Conservation (phyloP, 2,329 filamentous ascomycete genomes). For the Beauveria brongniartii region DNA sequence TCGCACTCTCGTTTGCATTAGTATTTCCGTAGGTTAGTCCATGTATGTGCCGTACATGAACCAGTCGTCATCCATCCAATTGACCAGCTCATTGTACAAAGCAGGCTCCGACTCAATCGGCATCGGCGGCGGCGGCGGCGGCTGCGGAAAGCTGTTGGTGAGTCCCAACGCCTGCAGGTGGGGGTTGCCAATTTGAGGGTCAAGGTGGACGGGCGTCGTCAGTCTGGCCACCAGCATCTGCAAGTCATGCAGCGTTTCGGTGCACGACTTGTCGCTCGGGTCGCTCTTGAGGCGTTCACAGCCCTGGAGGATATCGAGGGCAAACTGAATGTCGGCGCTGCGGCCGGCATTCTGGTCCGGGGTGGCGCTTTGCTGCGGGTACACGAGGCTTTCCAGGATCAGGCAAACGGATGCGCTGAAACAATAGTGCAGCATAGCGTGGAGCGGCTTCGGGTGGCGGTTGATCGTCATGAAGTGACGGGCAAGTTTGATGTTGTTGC, state of each 20-base stretch:
- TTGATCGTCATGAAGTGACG: constrained; percentile 30
- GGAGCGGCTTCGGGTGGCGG: constrained; percentile 31
- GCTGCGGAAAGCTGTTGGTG: constrained; percentile 7
- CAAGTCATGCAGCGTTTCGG: constrained; percentile 31
- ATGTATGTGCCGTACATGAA: constrained; percentile 22
- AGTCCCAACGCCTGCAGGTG: constrained; percentile 11
- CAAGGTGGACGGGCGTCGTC: constrained; percentile 16
- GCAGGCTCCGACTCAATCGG: constrained; percentile 23
- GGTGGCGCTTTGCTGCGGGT: constrained; percentile 19
- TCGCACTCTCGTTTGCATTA: background rate
- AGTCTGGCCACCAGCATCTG: constrained; percentile 28
- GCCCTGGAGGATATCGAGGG: constrained; percentile 32
- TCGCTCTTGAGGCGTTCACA: constrained; percentile 29
- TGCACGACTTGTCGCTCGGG: constrained; percentile 30
- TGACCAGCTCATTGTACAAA: constrained; percentile 28
- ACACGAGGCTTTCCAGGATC: constrained; percentile 36
- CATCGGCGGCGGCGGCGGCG: constrained; percentile 18
- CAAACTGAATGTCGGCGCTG: constrained; percentile 30
- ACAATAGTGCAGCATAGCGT: constrained; percentile 38
- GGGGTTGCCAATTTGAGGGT: constrained; percentile 17
- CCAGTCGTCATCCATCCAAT: constrained; percentile 32
- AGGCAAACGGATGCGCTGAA: constrained; percentile 43
- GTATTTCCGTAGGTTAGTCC: background rate
- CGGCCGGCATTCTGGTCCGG: constrained; percentile 16
- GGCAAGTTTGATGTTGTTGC: constrained; percentile 37